These are phyloP conservation scores for Ganoderma resinaceum DNA, from an alignment of 1,284 basidiomycete genomes.

Conservation along the genomic window DNA sequence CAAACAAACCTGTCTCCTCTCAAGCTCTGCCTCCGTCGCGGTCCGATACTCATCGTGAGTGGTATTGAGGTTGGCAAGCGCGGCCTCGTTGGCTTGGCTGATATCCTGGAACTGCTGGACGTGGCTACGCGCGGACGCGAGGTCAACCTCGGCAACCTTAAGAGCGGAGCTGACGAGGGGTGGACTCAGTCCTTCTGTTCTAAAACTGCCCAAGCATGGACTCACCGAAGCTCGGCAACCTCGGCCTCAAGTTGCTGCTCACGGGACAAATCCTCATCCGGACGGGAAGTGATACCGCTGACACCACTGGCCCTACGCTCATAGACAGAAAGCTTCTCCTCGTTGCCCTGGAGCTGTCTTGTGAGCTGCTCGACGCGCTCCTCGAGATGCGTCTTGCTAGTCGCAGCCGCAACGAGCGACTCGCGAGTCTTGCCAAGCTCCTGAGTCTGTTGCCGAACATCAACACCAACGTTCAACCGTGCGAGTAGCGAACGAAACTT, in stretches of 20 bases:
- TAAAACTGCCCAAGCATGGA: constrained; percentile 14
- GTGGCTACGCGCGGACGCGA: constrained; percentile 72
- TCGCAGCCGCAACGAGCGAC: constrained; percentile 76
- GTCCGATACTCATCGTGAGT: constrained; percentile 84
- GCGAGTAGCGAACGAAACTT: constrained; percentile 38
- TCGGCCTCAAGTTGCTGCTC: constrained; percentile 87
- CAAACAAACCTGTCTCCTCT: constrained; percentile 66
- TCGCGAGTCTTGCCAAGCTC: constrained; percentile 80
- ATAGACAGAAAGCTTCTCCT: constrained; percentile 88
- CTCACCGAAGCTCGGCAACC: constrained; percentile 83
- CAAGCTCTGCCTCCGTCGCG: constrained; percentile 69
- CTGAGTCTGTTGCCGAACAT: constrained; percentile 49
- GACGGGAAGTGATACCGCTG: constrained; percentile 40
- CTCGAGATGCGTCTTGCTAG: constrained; percentile 83
- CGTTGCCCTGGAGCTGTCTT: constrained; percentile 76
- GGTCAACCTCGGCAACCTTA: constrained; percentile 79
- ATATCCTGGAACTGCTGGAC: constrained; percentile 87
- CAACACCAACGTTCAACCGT: constrained; percentile 1
- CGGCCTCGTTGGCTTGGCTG: constrained; percentile 81
- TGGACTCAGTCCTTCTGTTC: not conserved
- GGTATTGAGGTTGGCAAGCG: constrained; percentile 70
- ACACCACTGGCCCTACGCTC: constrained; percentile 66
- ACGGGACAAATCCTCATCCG: constrained; percentile 57
- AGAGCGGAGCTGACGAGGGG: constrained; percentile 63
- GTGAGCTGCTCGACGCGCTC: constrained; percentile 77